Conservation (phyloP, 441 rosid genomes). For the Jatropha podagrica region DNA sequence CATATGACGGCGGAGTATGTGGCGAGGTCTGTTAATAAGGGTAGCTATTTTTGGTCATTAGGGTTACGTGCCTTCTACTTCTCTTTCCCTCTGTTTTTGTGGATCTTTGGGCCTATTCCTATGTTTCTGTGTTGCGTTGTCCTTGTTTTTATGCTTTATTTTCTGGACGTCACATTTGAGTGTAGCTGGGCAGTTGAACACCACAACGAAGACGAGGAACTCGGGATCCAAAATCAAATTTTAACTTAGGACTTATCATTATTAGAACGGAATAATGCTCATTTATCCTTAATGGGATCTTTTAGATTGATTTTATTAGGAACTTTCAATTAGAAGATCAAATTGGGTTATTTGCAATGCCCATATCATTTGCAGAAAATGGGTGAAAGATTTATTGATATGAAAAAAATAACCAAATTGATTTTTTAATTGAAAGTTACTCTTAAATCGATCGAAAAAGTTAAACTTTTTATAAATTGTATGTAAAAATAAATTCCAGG, state of each 20-base stretch:
- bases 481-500: no score
- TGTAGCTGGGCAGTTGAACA: conserved; percentile 35
- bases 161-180: conserved; percentile 57
- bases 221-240: conserved; percentile 8
- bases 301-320: no score
- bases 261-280: no score
- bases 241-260: background rate
- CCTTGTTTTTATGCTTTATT: conserved; percentile 61
- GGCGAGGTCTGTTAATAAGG: conserved; percentile 61
- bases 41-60: conserved; percentile 87
- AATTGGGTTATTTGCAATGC: no score
- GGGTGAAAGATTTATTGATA: no score
- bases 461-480: no score
- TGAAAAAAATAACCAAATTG: no score
- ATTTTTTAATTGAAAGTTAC: no score
- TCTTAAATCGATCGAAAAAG: no score
- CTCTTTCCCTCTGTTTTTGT: conserved; percentile 78
- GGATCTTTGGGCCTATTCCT: conserved; percentile 93
- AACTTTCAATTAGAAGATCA: no score
- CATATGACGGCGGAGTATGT: conserved; percentile 60
- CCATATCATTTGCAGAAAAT: no score
- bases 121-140: conserved; percentile 61
- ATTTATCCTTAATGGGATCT: no score
- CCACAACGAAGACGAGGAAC: conserved; percentile 29
- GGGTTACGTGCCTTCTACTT: conserved; percentile 88